Percentiles rank a stretch among this genome's conserved stretches.
Evolutionary conservation across 345 rosid genomes (phyloP).

Genomic region (Syzygium oleosum): DNA sequence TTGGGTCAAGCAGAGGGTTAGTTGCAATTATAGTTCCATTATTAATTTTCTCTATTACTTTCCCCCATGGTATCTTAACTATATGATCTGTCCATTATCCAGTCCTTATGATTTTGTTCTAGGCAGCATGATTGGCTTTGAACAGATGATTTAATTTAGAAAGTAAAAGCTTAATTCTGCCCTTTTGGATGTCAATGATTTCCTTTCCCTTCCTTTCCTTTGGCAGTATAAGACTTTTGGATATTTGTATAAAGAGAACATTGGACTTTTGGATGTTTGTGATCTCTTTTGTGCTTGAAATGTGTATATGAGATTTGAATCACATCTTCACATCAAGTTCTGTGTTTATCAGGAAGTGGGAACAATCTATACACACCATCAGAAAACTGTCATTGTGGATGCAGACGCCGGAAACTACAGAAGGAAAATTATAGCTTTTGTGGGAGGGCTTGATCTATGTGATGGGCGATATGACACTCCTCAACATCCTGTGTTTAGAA

Average conservation of each 20-base stretch:
- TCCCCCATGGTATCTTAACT: background rate
- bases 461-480: slow-evolving; percentile 93
- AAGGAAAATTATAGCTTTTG: slow-evolving; percentile 86
- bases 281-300: background rate
- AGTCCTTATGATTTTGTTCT: background rate
- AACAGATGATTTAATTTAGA: background rate
- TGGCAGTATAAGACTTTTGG: background rate
- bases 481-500: slow-evolving; percentile 66
- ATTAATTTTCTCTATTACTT: background rate
- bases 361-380: slow-evolving; percentile 94
- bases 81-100: background rate
- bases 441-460: slow-evolving; percentile 96
- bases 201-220: background rate
- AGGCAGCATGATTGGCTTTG: background rate
- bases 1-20: slow-evolving; percentile 83
- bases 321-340: background rate
- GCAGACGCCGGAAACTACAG: slow-evolving; percentile 67
- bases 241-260: background rate
- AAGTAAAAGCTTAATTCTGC: background rate
- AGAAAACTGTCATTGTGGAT: slow-evolving; percentile 87
- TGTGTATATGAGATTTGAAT: background rate
- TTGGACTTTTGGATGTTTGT: background rate
- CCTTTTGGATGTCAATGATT: background rate
- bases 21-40: background rate
- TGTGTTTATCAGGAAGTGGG: slow-evolving; percentile 64